These are phyloP conservation scores for Cystobasidium slooffiae DNA, from an alignment of 1,284 basidiomycete genomes.

Conservation along the genomic window DNA sequence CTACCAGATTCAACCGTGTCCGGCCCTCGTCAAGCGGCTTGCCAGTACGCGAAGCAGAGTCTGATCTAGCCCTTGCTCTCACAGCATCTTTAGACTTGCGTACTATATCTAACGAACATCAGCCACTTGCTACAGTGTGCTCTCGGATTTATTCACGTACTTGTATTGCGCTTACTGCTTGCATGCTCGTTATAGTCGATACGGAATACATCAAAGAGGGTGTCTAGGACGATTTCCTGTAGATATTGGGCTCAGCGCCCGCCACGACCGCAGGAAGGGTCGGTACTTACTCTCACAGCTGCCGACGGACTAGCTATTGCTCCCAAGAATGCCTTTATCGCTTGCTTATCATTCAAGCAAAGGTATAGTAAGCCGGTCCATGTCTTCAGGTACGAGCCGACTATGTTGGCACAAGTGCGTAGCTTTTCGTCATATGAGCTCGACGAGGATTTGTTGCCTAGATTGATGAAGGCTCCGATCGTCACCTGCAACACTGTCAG, in stretches of 20 bases:
- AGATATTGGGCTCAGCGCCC: not conserved
- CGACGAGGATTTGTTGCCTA: conserved; percentile 69
- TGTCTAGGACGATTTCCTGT: conserved; percentile 86
- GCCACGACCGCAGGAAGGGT: not conserved
- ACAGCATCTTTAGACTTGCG: conserved; percentile 26
- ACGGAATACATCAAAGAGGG: conserved; percentile 91
- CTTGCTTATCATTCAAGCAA: conserved; percentile 83
- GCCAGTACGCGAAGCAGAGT: conserved; percentile 40
- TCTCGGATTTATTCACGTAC: conserved; percentile 60
- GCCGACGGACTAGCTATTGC: conserved; percentile 84
- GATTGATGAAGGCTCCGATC: conserved; percentile 84
- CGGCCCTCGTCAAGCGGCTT: conserved; percentile 27
- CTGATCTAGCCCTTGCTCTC: conserved; percentile 36
- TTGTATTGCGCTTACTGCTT: conserved; percentile 61
- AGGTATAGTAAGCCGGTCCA: conserved; percentile 96
- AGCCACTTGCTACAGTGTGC: not conserved
- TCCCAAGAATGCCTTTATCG: conserved; percentile 81
- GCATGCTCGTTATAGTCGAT: conserved; percentile 72
- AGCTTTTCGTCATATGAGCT: conserved; percentile 61
- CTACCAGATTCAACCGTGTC: conserved; percentile 77
- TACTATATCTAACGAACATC: not conserved
- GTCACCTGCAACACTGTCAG: conserved; percentile 66
- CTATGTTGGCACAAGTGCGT: conserved; percentile 73
- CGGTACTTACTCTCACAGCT: conserved; percentile 72
- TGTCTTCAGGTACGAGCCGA: conserved; percentile 81